Evolutionary conservation across 768 basidiomycete species (phyloP).

Genomic region (Hygrophorus russula): DNA sequence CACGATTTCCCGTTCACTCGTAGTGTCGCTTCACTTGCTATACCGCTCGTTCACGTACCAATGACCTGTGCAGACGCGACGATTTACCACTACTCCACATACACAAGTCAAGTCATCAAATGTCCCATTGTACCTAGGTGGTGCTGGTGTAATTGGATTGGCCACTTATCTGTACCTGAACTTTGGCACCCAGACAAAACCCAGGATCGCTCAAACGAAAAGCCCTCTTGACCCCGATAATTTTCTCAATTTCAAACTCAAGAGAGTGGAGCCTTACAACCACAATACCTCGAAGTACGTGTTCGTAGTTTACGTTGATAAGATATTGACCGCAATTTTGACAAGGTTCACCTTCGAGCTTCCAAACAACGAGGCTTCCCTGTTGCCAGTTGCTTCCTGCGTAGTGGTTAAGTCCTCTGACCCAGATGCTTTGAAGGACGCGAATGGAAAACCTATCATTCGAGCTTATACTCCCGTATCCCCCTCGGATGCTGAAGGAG

Average conservation of each 20-base stretch:
- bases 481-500: constrained; percentile 58
- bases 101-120: constrained; percentile 40
- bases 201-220: constrained; percentile 37
- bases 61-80: constrained; percentile 16
- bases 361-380: constrained; percentile 65
- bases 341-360: constrained; percentile 70
- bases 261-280: constrained; percentile 78
- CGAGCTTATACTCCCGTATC: constrained; percentile 94
- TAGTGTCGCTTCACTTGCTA: not conserved
- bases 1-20: not conserved
- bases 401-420: constrained; percentile 69
- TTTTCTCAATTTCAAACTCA: constrained; percentile 74
- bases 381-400: constrained; percentile 71
- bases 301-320: not conserved
- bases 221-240: constrained; percentile 67
- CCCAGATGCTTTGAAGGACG: constrained; percentile 49
- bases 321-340: not conserved
- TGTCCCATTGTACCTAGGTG: constrained; percentile 35
- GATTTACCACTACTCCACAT: constrained; percentile 23
- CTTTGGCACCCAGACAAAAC: constrained; percentile 12
- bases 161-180: constrained; percentile 44
- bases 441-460: constrained; percentile 79
- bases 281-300: constrained; percentile 79
- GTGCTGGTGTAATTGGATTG: constrained; percentile 32
- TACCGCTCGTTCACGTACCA: not conserved